Conservation (phyloP, 2,329 filamentous ascomycete species). For the Aspergillus proliferans region DNA sequence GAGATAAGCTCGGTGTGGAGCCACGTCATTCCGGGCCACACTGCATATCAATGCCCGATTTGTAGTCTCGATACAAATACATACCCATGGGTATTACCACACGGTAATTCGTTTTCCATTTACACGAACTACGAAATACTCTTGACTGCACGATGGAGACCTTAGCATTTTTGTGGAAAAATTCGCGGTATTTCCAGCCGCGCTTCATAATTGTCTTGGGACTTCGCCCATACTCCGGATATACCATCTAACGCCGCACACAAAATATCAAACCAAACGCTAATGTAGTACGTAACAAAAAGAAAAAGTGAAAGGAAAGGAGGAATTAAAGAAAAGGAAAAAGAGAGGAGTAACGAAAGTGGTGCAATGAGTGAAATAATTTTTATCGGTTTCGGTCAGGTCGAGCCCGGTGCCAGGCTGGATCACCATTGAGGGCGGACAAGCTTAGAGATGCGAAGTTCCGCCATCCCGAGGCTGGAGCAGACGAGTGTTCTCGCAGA, state of each 20-base stretch:
- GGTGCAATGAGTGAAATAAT: neutral
- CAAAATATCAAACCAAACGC: conserved; percentile 12
- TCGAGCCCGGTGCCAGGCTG: conserved; percentile 38
- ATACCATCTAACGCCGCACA: conserved; percentile 24
- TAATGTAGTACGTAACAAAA: conserved; percentile 21
- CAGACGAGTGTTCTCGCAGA: conserved; percentile 27
- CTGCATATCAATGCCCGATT: neutral
- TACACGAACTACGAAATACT: too few species aligned
- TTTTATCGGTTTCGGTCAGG: conserved; percentile 33
- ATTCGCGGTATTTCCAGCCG: neutral
- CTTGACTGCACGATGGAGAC: too few species aligned
- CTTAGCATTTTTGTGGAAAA: neutral
- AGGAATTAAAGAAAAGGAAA: neutral
- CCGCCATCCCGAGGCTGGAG: conserved; percentile 37
- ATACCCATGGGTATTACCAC: too few species aligned
- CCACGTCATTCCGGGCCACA: neutral
- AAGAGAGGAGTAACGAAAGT: conserved; percentile 1
- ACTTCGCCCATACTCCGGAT: conserved; percentile 14
- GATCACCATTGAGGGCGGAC: conserved; percentile 42
- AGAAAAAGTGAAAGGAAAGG: too few species aligned
- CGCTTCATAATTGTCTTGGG: conserved; percentile 1
- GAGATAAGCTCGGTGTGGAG: neutral
- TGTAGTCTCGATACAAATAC: too few species aligned
- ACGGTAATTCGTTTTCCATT: too few species aligned
- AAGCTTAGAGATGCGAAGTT: conserved; percentile 40